phyloP scores from a whole-genome alignment of 805 yeast species.

The Yamadazyma kitorensis region DNA sequence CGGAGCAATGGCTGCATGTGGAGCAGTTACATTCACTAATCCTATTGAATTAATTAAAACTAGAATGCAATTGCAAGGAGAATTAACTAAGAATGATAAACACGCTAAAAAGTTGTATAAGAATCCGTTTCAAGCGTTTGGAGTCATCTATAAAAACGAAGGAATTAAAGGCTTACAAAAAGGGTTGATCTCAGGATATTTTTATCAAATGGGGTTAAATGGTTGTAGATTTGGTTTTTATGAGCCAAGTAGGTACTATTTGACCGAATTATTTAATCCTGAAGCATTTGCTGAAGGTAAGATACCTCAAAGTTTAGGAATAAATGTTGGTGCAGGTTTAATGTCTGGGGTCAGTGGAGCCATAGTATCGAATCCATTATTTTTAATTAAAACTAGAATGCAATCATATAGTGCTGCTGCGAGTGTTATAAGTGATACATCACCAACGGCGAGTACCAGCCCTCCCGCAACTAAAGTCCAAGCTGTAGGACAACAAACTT shows the following conservation, averaged over 20 bases:
- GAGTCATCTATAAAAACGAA: conserved; percentile 69
- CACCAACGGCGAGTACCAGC: too few species aligned
- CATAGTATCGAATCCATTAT: conserved; percentile 84
- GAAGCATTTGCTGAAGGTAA: conserved; percentile 35
- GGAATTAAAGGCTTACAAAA: conserved; percentile 87
- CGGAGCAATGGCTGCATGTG: conserved; percentile 94
- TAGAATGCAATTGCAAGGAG: conserved; percentile 96
- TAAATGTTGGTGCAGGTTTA: conserved; percentile 80
- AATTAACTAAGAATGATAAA: conserved; percentile 54
- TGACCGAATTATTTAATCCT: conserved; percentile 58
- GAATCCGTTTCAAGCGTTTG: conserved; percentile 84
- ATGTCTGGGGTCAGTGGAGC: conserved; percentile 89
- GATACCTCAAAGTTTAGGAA: conserved; percentile 37
- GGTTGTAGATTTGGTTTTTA: conserved; percentile 94
- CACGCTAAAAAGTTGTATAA: conserved; percentile 57
- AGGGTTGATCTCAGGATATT: conserved; percentile 84
- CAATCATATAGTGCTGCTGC: conserved; percentile 75
- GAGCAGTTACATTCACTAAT: conserved; percentile 95
- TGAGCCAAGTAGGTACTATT: conserved; percentile 71
- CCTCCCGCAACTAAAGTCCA: too few species aligned
- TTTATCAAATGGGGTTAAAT: conserved; percentile 86
- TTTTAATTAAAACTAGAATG: conserved; percentile 92
- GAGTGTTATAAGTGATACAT: too few species aligned
- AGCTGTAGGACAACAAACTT: conserved; percentile 95
- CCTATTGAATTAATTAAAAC: conserved; percentile 95